Evolutionary conservation across 768 basidiomycete species (phyloP), one percentile per base, ranked within the genome.

Genomic region (Termitomyces sp.): DNA sequence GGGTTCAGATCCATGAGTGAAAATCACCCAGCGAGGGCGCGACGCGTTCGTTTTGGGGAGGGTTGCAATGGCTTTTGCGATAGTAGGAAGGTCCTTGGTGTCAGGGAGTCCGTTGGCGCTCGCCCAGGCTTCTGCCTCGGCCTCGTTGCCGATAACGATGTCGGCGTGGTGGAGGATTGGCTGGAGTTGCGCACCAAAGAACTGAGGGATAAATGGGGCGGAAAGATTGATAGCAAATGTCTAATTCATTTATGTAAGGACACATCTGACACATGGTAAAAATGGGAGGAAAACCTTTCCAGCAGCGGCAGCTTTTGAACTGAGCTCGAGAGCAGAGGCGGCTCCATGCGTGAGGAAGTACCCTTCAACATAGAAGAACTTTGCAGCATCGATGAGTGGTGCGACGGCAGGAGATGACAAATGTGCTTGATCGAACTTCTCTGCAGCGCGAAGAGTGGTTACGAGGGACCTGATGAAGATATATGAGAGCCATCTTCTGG

Each of bases 291-390:
- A 63, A 54, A 87, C 92, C 83, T 97, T 98, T 63, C 84, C 83
- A 17, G 80, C 79, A 38, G 75, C 77, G 9, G 89, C 82, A 4
- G 92, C 89, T 60, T 87, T 85, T 69, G 88, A 84, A 71, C 87
- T 84, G 59, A 98, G 74, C 64, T 86, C 78, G 40, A 91, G 71
- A 49, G 84, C 84, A 55, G 82, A 79, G 54, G 85, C 83, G 55
- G 81, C 68, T 45, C 97, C 96, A 68, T 99, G 96, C 17, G 96
- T 96, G 57, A 98, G 81, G 85, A 99, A 98, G 78, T 88, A 99
- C 8, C 96, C 96, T 66, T 94, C 96, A 59, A 98, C 84, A 76
- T 99, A 99, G 79, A 82, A 97, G 69, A 82, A 81, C 67, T 89
- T 86, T 57, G 95, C 96, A 46, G 75, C 79, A 5, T 90, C 80